Base-by-base conservation (phyloP, 805 yeast genomes). In the Teunomyces pallodes region DNA sequence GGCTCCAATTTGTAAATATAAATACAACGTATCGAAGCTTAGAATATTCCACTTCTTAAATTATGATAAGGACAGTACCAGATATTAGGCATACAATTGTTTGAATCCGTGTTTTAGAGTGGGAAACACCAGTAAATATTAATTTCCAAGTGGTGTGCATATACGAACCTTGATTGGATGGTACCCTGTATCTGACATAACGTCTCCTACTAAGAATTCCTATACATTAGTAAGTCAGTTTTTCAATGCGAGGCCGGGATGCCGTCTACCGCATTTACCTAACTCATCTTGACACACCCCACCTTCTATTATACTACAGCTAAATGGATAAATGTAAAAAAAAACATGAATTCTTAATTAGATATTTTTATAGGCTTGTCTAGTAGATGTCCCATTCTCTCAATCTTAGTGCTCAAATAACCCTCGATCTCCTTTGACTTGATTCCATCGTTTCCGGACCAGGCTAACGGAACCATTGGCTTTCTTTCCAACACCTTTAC, bases 401-500 rank as follows among this genome's bases (percentile, higher is more conserved):
- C 96, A 46, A 92, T 87, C 70, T 94, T 94, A 1, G 99, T 94
- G 59, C 94, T 81, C 50, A 94, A 72, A 61, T 94, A 94, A 1
- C 96, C 96, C 58, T 94, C 96, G 29, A 94, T 87, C 67, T 94
- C 99, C 51, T 77, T 79, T 31, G 91, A 81, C 54, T 84, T 77
- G 50, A 94, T 86, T 5, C 98, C 98, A 26, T 68, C 72, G 6
- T 52, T 48, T 7, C 50, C 54, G 16, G 60, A 46, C 99, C 99
- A 94, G 6, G 96, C 91, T 47, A 91, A 76, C 10, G 99, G 99
- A 3, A 94, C 80, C 99, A 94, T 94, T 32, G 99, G 96, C 2
- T 92, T 90, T 55, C 99, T 80, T 65, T 92, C 94, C 24, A 79
- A 77, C 39, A 95, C 98, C 52, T 76, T 78, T 28, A 94, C 82